Evolutionary conservation across 106 monocot species (phyloP).

Genomic region (Platanthera zijinensis): DNA sequence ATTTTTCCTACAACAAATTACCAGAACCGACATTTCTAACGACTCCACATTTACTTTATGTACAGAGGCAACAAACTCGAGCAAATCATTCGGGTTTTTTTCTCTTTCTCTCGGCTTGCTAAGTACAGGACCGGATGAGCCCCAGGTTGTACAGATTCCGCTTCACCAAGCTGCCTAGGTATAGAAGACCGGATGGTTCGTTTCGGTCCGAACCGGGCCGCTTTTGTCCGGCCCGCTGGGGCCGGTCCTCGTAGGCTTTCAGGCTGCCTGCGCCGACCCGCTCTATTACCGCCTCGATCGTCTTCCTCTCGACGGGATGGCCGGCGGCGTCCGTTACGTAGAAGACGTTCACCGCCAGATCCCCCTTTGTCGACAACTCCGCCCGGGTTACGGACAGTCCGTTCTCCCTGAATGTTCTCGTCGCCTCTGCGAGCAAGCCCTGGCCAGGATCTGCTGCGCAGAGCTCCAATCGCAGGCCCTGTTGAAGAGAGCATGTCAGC

Average conservation of each 20-base stretch:
- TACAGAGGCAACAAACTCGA: no score
- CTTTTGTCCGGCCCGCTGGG: conserved; percentile 3
- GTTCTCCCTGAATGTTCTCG: conserved; percentile 84
- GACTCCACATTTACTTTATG: no score
- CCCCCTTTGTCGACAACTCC: conserved; percentile 54
- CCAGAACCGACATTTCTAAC: neutral
- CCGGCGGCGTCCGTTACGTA: no score
- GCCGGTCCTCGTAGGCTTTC: conserved; percentile 14
- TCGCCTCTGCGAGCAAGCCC: conserved; percentile 75
- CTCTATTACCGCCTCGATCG: no score
- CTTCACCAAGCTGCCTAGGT: conserved; percentile 32
- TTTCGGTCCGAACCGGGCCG: neutral
- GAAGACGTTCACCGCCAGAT: neutral
- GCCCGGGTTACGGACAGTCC: conserved; percentile 64
- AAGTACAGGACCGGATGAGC: conserved; percentile 20
- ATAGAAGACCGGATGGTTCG: conserved; percentile 18
- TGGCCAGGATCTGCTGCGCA: conserved; percentile 32
- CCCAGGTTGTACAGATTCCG: conserved; percentile 47
- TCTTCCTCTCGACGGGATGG: no score
- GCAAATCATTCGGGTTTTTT: no score
- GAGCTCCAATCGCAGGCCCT: conserved; percentile 79
- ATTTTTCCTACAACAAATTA: neutral
- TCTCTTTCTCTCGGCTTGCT: neutral
- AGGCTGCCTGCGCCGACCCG: no score
- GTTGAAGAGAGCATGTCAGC: conserved; percentile 1